Percentiles rank a stretch among this genome's conserved stretches.
Conservation (phyloP, 257 asterid genomes). For the Catharanthus roseus region DNA sequence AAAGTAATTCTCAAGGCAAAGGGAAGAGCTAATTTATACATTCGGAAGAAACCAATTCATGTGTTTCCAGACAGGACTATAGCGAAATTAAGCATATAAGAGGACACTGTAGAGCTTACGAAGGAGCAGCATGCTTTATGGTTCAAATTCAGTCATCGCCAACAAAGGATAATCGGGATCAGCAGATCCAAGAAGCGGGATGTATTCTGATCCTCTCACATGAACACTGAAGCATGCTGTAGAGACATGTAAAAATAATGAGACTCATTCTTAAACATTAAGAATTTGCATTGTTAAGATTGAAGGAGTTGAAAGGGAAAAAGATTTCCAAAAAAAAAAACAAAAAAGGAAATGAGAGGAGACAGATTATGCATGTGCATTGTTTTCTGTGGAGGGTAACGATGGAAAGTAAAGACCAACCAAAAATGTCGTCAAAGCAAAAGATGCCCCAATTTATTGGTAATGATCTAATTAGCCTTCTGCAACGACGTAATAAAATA, state of each 20-base stretch:
- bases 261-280: not conserved
- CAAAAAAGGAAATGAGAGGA: no score
- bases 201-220: constrained; percentile 90
- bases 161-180: constrained; percentile 43
- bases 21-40: not conserved
- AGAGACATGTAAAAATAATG: constrained; percentile 16
- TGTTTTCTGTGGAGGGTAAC: no score
- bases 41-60: not conserved
- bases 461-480: not conserved
- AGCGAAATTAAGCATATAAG: not conserved
- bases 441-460: no score
- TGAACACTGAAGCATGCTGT: constrained; percentile 96
- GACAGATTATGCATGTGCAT: no score
- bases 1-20: not conserved
- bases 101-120: not conserved
- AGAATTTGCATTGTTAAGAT: not conserved
- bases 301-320: no score
- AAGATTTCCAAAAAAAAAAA: no score
- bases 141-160: constrained; percentile 46
- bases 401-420: no score
- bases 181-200: constrained; percentile 68
- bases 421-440: no score
- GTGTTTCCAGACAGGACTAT: not conserved
- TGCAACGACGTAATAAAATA: not conserved
- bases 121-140: constrained; percentile 4